phyloP scores from a whole-genome alignment of 352 stramenopile species.

The Phytopythium montanum region DNA sequence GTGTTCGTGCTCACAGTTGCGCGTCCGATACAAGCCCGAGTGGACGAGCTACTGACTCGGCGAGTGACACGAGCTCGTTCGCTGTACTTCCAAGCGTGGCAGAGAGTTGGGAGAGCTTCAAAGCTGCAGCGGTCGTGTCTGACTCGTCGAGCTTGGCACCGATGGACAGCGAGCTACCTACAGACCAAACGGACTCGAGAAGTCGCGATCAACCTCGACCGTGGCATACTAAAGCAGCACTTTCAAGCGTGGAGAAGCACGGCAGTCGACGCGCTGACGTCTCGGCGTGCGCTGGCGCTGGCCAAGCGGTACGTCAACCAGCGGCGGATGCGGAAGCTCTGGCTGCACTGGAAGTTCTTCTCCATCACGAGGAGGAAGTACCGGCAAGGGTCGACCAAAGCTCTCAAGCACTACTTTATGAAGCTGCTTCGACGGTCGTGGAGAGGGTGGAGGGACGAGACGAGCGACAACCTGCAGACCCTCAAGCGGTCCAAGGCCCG shows the following conservation, averaged over 20 bases:
- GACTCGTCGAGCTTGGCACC: slow-evolving; percentile 27
- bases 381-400: slow-evolving; percentile 64
- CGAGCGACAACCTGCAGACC: slow-evolving; percentile 31
- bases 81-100: slow-evolving; percentile 24
- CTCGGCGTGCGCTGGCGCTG: slow-evolving; percentile 41
- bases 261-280: slow-evolving; percentile 28
- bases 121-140: slow-evolving; percentile 19
- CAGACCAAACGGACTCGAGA: slow-evolving; percentile 18
- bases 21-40: slow-evolving; percentile 21
- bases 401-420: slow-evolving; percentile 72
- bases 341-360: slow-evolving; percentile 80
- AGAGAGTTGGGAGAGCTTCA: slow-evolving; percentile 18
- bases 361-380: slow-evolving; percentile 61
- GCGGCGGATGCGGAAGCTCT: slow-evolving; percentile 56
- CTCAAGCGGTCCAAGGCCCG: slow-evolving; percentile 45
- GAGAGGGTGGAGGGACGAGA: slow-evolving; percentile 40
- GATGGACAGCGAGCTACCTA: slow-evolving; percentile 24
- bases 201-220: slow-evolving; percentile 14
- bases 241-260: slow-evolving; percentile 43
- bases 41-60: slow-evolving; percentile 6
- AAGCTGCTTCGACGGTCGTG: slow-evolving; percentile 59
- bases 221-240: slow-evolving; percentile 18
- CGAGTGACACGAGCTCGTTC: slow-evolving; percentile 5
- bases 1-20: slow-evolving; percentile 35
- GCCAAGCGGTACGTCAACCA: slow-evolving; percentile 64